Base-by-base conservation (phyloP, 352 stramenopile genomes). In the Phytophthora pini region DNA sequence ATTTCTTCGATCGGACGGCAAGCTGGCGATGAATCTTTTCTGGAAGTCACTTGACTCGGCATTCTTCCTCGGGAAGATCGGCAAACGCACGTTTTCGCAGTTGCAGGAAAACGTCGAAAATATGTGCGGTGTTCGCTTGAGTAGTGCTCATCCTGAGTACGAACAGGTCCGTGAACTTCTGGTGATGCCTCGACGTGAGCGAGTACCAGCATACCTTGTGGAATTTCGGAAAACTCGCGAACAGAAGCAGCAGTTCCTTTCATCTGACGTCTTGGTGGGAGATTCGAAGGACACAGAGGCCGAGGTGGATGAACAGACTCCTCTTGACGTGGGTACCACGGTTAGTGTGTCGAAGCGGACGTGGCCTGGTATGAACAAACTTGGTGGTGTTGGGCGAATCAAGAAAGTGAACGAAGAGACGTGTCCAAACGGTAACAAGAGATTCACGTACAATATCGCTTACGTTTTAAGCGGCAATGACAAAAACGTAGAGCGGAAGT, bases 351-450 rank as follows among this genome's bases (percentile, higher is more conserved):
- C 79, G 0, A 93, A 91, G 61, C 84, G 87, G 9, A 95, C 85
- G 11, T 95, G 88, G 88, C 84, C 88, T 31, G 88, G 88, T 2
- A 95, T 95, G 69, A 95, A 95, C 63, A 95, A 94, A 56, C 76
- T 93, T 5, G 88, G 88, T 11, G 88, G 88, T 13, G 80, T 84
- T 8, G 88, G 82, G 31, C 82, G 88, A 31, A 77, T 95, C 34
- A 76, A 76, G 9, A 84, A 80, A 67, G 77, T 87, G 39, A 81
- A 88, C 57, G 70, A 88, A 47, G 61, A 76, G 40, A 74, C 17
- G 0, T 57, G 74, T 1, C 54, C 68, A 2, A 72, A 76, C 12
- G 75, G 73, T 17, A 72, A 68, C 52, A 82, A 62, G 57, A 67
- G 71, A 15, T 93, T 77, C 51, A 74, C 78, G 17, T 95, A 95